A percentile compares a stretch with the other conserved stretches of the same genome.
Conservation (phyloP, 106 monocot species). For the Phalaenopsis aphrodite region DNA sequence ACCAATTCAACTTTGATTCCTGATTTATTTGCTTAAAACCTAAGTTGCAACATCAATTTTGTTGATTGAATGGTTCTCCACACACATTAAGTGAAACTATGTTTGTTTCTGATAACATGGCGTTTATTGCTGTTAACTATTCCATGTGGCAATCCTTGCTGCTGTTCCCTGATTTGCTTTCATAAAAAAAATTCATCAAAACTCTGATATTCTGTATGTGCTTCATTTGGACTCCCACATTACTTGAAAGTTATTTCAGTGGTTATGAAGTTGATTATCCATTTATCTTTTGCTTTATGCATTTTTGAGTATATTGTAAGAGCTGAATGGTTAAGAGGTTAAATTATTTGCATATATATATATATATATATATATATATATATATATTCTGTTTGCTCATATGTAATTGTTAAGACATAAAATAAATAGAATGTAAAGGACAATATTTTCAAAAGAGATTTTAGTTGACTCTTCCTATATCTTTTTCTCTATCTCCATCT, state of each 20-base stretch:
- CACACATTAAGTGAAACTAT: no score
- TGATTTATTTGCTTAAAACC: neutral
- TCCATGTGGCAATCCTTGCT: neutral
- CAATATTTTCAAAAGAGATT: neutral
- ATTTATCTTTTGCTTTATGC: neutral
- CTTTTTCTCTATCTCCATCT: slow-evolving; percentile 6
- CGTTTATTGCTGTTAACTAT: neutral
- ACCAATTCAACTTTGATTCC: neutral
- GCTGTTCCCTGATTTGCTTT: neutral
- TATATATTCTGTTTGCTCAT: neutral
- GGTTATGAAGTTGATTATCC: neutral
- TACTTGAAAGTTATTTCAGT: neutral
- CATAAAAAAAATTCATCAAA: neutral
- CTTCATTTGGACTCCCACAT: neutral
- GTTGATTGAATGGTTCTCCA: no score
- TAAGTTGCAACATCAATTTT: neutral
- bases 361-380: no score
- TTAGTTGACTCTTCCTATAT: neutral
- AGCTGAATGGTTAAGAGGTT: neutral
- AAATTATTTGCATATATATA: neutral
- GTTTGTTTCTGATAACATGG: neutral
- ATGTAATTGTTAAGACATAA: neutral
- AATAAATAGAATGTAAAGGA: neutral
- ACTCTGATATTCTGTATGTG: neutral
- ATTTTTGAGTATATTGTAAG: neutral